Conservation (phyloP, 768 basidiomycete genomes). For the Naganishia onofrii region DNA sequence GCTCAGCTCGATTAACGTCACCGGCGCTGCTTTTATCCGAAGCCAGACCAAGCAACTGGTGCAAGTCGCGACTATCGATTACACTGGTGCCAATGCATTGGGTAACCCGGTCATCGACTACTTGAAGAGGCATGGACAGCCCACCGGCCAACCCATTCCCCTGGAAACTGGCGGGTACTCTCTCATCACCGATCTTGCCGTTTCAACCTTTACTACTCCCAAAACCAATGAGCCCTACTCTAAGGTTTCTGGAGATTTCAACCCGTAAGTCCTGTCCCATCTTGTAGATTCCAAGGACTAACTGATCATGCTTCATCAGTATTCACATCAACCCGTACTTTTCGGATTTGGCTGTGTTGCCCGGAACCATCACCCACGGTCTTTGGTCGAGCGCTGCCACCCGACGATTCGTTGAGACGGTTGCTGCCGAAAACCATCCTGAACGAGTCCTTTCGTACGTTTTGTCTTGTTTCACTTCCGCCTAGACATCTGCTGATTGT, state of each 20-base stretch:
- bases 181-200: constrained; percentile 63
- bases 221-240: constrained; percentile 94
- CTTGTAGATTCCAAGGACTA: not conserved
- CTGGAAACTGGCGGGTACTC: constrained; percentile 84
- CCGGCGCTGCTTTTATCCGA: constrained; percentile 80
- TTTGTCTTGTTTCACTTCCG: constrained; percentile 8
- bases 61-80: constrained; percentile 83
- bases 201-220: constrained; percentile 74
- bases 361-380: constrained; percentile 95
- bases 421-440: constrained; percentile 87
- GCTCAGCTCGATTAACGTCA: constrained; percentile 74
- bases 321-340: constrained; percentile 99
- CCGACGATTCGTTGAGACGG: constrained; percentile 83
- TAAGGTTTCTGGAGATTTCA: constrained; percentile 92
- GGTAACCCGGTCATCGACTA: constrained; percentile 94
- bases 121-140: constrained; percentile 81
- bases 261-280: constrained; percentile 58
- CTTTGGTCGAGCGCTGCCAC: constrained; percentile 96
- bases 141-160: constrained; percentile 71
- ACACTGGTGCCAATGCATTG: constrained; percentile 77
- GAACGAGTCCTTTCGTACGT: constrained; percentile 83
- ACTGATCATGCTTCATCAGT: not conserved
- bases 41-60: constrained; percentile 83
- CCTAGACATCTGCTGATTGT: not conserved
- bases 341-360: constrained; percentile 84